Conservation (phyloP, 2,329 filamentous ascomycete species). For the Apiospora saccharicola region DNA sequence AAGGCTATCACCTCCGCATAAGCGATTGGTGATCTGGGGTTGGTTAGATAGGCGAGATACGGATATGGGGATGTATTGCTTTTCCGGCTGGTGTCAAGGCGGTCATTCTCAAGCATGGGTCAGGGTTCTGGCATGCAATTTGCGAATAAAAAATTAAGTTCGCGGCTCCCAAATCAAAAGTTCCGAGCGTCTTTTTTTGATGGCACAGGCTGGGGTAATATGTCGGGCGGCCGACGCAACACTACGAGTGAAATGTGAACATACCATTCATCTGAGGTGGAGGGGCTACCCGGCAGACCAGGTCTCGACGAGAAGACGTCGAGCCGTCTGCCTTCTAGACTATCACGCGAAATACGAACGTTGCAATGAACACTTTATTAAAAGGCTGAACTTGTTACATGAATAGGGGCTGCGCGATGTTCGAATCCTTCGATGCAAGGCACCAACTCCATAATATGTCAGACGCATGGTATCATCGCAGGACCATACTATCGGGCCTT, state of each 20-base stretch:
- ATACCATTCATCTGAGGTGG: constrained; percentile 16
- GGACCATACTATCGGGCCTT: not conserved
- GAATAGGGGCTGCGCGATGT: not conserved
- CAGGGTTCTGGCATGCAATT: constrained; percentile 44
- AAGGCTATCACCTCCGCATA: constrained; percentile 72
- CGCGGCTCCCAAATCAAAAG: constrained; percentile 42
- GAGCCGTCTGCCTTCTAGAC: constrained; percentile 19
- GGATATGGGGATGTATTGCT: constrained; percentile 43
- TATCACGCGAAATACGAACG: constrained; percentile 18
- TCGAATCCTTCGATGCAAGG: not conserved
- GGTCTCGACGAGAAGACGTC: constrained; percentile 18
- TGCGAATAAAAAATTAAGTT: constrained; percentile 37
- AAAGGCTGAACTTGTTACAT: not conserved
- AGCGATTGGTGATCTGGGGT: constrained; percentile 39
- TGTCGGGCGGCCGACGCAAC: constrained; percentile 9
- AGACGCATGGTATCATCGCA: not conserved
- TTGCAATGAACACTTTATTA: constrained; percentile 13
- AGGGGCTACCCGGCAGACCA: constrained; percentile 12
- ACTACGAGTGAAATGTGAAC: constrained; percentile 23
- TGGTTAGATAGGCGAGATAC: constrained; percentile 38
- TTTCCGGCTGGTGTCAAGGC: constrained; percentile 47
- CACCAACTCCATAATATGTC: not conserved
- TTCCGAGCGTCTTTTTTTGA: constrained; percentile 33
- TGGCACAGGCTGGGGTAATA: constrained; percentile 25
- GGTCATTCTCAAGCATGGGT: constrained; percentile 46